Conservation (phyloP, 345 rosid species). For the Eucalyptus erythrocorys region DNA sequence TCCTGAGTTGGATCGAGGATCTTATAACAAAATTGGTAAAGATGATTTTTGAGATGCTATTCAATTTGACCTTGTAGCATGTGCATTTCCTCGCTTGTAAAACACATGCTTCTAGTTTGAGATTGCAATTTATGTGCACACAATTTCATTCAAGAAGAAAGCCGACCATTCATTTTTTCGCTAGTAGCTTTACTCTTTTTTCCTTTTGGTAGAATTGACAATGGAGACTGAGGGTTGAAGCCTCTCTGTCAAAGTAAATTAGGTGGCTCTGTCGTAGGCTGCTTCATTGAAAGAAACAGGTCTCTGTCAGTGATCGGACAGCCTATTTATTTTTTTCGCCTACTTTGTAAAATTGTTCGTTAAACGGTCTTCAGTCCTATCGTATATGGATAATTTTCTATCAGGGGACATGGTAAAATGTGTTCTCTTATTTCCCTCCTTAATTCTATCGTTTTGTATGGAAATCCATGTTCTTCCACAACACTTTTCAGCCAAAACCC, state of each 20-base stretch:
- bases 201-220: not conserved
- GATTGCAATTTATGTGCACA: not conserved
- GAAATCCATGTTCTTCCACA: not conserved
- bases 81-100: not conserved
- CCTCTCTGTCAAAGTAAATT: not conserved
- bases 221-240: not conserved
- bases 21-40: not conserved
- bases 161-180: not conserved
- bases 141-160: not conserved
- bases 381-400: not conserved
- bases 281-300: not conserved
- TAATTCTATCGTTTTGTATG: not conserved
- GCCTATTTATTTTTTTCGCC: not conserved
- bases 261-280: not conserved
- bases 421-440: not conserved
- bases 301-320: not conserved
- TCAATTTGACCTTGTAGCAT: not conserved
- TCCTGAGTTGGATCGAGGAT: not conserved
- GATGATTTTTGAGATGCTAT: not conserved
- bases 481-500: not conserved
- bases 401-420: not conserved
- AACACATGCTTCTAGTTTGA: not conserved
- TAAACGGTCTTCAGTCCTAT: not conserved
- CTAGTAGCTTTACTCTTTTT: not conserved
- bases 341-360: not conserved